Evolutionary conservation across 352 stramenopile species (phyloP), one percentile per base, ranked within the genome.

Genomic region (Pythium pyrilobum): DNA sequence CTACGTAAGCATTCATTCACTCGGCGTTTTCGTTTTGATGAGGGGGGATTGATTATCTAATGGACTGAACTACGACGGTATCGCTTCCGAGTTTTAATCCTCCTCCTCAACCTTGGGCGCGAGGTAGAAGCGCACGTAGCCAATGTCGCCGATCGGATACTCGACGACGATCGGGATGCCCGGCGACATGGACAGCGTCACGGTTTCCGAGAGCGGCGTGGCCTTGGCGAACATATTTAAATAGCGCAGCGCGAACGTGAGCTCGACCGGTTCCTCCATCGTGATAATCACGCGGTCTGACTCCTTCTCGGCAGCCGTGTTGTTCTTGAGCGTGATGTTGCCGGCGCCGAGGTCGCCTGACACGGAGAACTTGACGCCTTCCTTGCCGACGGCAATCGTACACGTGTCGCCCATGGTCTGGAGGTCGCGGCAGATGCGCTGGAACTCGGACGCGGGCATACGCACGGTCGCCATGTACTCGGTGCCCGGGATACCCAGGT

Each of bases 221-320:
- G 97, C 97, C 85, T 99, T 99, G 48, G 97, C 98, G 69, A 99
- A 99, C 75, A 99, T 98, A 78, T 98, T 98, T 70, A 99, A 87
- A 87, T 99, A 99, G 49, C 97, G 92, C 40, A 99, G 80, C 38
- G 97, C 97, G 73, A 99, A 99, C 56, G 90, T 98, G 43, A 99
- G 85, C 74, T 98, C 95, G 28, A 99, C 96, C 11, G 96, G 95
- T 72, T 99, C 96, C 66, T 99, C 86, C 96, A 99, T 99, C 34
- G 97, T 95, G 69, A 99, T 99, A 62, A 96, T 93, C 34, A 99
- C 96, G 47, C 82, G 83, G 62, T 93, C 82, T 50, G 79, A 81
- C 77, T 93, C 83, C 63, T 95, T 92, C 59, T 92, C 81, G 18
- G 81, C 81, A 2, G 81, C 81, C 53, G 84, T 90, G 68, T 91